These are phyloP conservation scores for Globisporangium radiosum DNA, from an alignment of 352 stramenopile genomes.

Conservation along the genomic window DNA sequence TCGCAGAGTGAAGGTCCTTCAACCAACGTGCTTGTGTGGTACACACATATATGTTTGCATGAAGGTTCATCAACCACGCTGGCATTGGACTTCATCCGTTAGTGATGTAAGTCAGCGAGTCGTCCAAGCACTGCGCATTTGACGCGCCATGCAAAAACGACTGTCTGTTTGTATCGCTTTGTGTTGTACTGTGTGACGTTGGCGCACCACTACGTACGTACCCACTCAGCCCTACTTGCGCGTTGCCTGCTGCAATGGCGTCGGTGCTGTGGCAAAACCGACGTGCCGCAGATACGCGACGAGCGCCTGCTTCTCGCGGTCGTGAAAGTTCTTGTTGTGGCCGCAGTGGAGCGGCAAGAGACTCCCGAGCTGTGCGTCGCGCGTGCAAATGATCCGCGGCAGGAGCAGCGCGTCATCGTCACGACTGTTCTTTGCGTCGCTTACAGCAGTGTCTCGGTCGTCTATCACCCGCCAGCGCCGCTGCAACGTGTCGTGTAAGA, in stretches of 20 bases:
- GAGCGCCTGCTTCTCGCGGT: conserved; percentile 66
- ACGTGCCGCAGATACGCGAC: conserved; percentile 43
- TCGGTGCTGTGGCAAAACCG: conserved; percentile 20
- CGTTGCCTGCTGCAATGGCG: neutral
- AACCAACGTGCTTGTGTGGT: too few relatives aligned
- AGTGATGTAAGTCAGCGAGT: too few relatives aligned
- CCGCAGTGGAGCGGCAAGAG: conserved; percentile 75
- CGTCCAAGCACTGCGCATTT: too few relatives aligned
- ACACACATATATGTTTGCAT: too few relatives aligned
- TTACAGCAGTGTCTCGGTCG: conserved; percentile 6
- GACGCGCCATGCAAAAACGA: too few relatives aligned
- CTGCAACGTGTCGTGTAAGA: conserved; percentile 58
- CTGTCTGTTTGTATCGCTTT: too few relatives aligned
- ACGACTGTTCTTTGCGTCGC: neutral
- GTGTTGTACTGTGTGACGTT: too few relatives aligned
- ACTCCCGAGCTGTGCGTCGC: conserved; percentile 32
- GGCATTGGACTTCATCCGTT: too few relatives aligned
- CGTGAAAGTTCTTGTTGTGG: conserved; percentile 82
- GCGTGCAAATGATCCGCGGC: conserved; percentile 27
- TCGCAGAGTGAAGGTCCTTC: too few relatives aligned
- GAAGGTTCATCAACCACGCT: too few relatives aligned
- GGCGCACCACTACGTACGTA: too few relatives aligned
- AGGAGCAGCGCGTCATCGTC: conserved; percentile 7
- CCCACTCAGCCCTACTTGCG: too few relatives aligned
- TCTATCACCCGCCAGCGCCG: conserved; percentile 46